phyloP scores from a whole-genome alignment of 2,329 filamentous ascomycete species.

The Neopestalotiopsis sp. region DNA sequence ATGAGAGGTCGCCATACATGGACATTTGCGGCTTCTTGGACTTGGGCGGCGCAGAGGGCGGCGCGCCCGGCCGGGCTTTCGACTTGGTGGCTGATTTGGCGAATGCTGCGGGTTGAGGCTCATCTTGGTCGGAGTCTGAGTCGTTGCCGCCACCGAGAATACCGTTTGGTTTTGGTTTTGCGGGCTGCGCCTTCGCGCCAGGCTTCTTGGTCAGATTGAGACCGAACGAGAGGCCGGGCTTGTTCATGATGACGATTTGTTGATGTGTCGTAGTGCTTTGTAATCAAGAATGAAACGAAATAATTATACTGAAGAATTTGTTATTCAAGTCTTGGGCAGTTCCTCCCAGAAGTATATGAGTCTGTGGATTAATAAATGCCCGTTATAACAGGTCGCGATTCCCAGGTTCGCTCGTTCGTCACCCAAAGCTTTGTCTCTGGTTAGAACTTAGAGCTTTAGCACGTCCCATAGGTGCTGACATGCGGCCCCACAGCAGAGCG shows the following conservation, averaged over 20 bases:
- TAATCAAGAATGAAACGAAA: background rate
- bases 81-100: constrained; percentile 26
- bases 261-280: background rate
- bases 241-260: constrained; percentile 30
- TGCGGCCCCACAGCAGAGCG: background rate
- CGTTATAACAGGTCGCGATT: background rate
- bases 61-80: constrained; percentile 55
- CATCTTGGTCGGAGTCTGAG: constrained; percentile 13
- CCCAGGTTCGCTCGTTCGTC: background rate
- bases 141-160: constrained; percentile 62
- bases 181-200: constrained; percentile 49
- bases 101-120: background rate
- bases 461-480: background rate
- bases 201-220: constrained; percentile 66
- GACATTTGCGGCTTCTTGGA: constrained; percentile 46
- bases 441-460: background rate
- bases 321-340: no score
- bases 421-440: background rate
- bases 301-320: background rate
- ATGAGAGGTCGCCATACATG: constrained; percentile 70
- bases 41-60: constrained; percentile 48
- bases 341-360: no score
- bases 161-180: constrained; percentile 48
- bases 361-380: no score
- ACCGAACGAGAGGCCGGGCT: constrained; percentile 52